A percentile compares a stretch with the other conserved stretches of the same genome.
phyloP scores from a whole-genome alignment of 2,329 filamentous ascomycete species.

The Aspergillus aculeatus region DNA sequence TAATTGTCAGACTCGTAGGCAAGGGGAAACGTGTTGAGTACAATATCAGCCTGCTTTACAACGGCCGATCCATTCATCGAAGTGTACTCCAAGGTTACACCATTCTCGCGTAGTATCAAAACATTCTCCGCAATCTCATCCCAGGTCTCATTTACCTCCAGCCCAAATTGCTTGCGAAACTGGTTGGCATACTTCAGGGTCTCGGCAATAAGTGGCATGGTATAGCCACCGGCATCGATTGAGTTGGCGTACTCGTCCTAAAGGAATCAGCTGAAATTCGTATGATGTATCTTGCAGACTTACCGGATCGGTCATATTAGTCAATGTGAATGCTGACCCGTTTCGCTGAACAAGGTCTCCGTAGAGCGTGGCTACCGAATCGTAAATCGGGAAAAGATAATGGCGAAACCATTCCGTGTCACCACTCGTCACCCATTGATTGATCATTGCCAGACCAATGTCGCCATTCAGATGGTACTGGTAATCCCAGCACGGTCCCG shows the following conservation, averaged over 20 bases:
- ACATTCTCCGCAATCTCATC: slow-evolving; percentile 57
- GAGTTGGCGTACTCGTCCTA: slow-evolving; percentile 67
- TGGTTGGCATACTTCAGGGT: slow-evolving; percentile 57
- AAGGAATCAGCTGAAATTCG: not conserved
- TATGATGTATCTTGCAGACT: slow-evolving; percentile 15
- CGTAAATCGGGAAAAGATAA: slow-evolving; percentile 61
- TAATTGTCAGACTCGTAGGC: slow-evolving; percentile 54
- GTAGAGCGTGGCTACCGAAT: slow-evolving; percentile 63
- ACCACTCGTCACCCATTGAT: slow-evolving; percentile 61
- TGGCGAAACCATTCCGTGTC: slow-evolving; percentile 57
- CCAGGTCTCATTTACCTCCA: slow-evolving; percentile 59
- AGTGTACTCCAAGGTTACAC: slow-evolving; percentile 63
- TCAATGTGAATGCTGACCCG: slow-evolving; percentile 52
- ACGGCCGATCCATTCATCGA: slow-evolving; percentile 65
- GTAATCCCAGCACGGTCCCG: slow-evolving; percentile 67
- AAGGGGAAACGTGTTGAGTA: slow-evolving; percentile 64
- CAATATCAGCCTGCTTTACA: slow-evolving; percentile 71
- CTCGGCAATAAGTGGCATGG: slow-evolving; percentile 60
- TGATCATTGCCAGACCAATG: slow-evolving; percentile 62
- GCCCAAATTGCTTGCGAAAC: slow-evolving; percentile 57
- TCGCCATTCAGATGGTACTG: slow-evolving; percentile 71
- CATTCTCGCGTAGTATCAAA: slow-evolving; percentile 55
- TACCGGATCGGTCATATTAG: slow-evolving; percentile 70
- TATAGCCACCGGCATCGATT: slow-evolving; percentile 67
- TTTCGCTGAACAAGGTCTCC: slow-evolving; percentile 61